Base-by-base conservation (phyloP, 441 rosid genomes). In the Kokia cookei region DNA sequence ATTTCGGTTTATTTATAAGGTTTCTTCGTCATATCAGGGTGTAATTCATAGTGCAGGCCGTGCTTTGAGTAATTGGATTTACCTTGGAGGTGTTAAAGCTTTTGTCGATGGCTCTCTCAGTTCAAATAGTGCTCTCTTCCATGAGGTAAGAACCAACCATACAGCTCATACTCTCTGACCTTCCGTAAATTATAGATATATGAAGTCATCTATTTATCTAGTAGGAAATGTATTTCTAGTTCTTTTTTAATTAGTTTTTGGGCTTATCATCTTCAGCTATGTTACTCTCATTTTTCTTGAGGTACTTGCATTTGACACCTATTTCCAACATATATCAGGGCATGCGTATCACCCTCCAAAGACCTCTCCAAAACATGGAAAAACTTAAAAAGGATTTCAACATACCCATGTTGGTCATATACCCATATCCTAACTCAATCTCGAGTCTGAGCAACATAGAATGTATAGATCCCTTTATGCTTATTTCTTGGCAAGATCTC, bases 61-160 rank as follows among this genome's bases (percentile, higher is more conserved):
- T 59, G 75, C 75, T 57, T 57, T 90, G 67, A 95, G 97, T 70
- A 82, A 88, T 69, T 84, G 94, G 96, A 78, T 91, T 76, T 91
- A 91, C 77, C 83, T 90, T 72, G 96, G 99, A 68, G 99, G 99
- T 48, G 93, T 95, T 75, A 93, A 95, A 88, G 98, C 93, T 58
- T 93, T 91, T 84, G 86, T 88, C 59, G 99, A 95, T 86, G 99
- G 99, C 55, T 91, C 99, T 78, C 76, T 93, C 72, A 96, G 98
- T 69, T 90, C 96, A 32, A 88, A 81, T 64, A 89, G 96, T 83
- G 99, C 98, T 64, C 93, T 93, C 22, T 88, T 95, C 72, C 76
- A 86, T 73, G 96, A 93, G 93, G 95, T 94, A 75, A 85, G 82
- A 72, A 72, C 29, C 47, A 29, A 73, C 29, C 47, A 29, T 67